These are phyloP conservation scores for Myriangium duriaei DNA, from an alignment of 2,329 filamentous ascomycete genomes.

Conservation along the genomic window DNA sequence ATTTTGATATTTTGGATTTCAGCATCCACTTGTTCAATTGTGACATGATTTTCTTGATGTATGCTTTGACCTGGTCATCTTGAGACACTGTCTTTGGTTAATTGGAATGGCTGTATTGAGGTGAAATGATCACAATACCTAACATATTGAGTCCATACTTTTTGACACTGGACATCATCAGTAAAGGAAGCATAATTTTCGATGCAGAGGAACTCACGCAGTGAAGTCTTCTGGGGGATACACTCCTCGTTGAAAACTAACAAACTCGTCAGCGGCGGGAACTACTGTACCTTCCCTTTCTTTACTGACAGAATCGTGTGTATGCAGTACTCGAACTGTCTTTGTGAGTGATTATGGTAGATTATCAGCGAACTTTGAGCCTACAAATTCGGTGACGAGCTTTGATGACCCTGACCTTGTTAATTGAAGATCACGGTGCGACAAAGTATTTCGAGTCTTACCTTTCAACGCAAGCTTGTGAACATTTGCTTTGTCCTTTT, in stretches of 20 bases:
- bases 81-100: conserved; percentile 56
- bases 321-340: conserved; percentile 89
- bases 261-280: conserved; percentile 8
- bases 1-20: conserved; percentile 89
- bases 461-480: conserved; percentile 90
- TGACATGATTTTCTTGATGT: conserved; percentile 98
- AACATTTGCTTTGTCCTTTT: conserved; percentile 64
- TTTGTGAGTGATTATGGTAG: conserved; percentile 11
- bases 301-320: conserved; percentile 85
- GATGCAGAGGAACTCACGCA: conserved; percentile 44
- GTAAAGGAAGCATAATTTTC: not conserved
- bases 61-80: conserved; percentile 96
- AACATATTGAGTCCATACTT: conserved; percentile 99
- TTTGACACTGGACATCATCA: conserved; percentile 53
- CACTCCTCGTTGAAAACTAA: conserved; percentile 67
- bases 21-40: conserved; percentile 98
- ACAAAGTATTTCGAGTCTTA: conserved; percentile 15
- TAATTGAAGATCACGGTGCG: conserved; percentile 5
- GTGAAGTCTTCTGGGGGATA: conserved; percentile 95
- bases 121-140: conserved; percentile 32
- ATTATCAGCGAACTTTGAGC: no score
- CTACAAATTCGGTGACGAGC: conserved; percentile 87
- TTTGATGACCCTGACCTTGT: conserved; percentile 52
- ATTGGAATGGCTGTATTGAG: conserved; percentile 9
- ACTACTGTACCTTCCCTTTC: no score